Percentiles rank a stretch among this genome's conserved stretches.
These are phyloP conservation scores for Pseudogymnoascus sp. DNA, from an alignment of 2,329 filamentous ascomycete genomes.

Conservation along the genomic window DNA sequence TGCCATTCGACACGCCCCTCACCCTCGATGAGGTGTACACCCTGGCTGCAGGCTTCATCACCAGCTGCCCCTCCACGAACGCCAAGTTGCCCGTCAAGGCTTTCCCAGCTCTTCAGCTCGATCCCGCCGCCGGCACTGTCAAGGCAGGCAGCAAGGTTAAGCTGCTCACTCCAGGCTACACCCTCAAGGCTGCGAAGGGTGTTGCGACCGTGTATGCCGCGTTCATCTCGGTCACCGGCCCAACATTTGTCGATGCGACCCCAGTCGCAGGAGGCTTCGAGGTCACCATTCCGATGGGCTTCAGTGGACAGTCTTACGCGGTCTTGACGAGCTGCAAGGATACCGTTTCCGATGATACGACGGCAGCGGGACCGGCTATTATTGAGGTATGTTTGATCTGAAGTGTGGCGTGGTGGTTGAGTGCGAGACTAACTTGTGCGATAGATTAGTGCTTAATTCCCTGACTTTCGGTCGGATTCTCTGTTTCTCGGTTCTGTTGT, in stretches of 20 bases:
- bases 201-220: slow-evolving; percentile 28
- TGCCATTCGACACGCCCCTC: slow-evolving; percentile 52
- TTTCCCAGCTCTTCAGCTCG: slow-evolving; percentile 41
- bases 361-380: slow-evolving; percentile 29
- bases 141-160: slow-evolving; percentile 19
- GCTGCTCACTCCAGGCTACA: slow-evolving; percentile 22
- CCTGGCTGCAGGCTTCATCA: slow-evolving; percentile 55
- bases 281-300: slow-evolving; percentile 26
- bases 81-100: slow-evolving; percentile 48
- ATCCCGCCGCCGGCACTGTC: slow-evolving; percentile 19
- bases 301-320: slow-evolving; percentile 33
- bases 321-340: slow-evolving; percentile 31
- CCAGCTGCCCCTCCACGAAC: slow-evolving; percentile 43
- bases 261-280: slow-evolving; percentile 21
- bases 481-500: neutral
- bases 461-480: neutral
- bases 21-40: slow-evolving; percentile 52
- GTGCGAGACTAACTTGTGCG: neutral
- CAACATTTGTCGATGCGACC: slow-evolving; percentile 25
- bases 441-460: neutral
- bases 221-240: slow-evolving; percentile 33
- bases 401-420: neutral
- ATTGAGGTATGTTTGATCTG: slow-evolving; percentile 20
- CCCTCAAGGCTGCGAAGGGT: slow-evolving; percentile 18
- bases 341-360: slow-evolving; percentile 29